Conservation (phyloP, 1,284 basidiomycete species). For the Bondarzewia mesenterica region DNA sequence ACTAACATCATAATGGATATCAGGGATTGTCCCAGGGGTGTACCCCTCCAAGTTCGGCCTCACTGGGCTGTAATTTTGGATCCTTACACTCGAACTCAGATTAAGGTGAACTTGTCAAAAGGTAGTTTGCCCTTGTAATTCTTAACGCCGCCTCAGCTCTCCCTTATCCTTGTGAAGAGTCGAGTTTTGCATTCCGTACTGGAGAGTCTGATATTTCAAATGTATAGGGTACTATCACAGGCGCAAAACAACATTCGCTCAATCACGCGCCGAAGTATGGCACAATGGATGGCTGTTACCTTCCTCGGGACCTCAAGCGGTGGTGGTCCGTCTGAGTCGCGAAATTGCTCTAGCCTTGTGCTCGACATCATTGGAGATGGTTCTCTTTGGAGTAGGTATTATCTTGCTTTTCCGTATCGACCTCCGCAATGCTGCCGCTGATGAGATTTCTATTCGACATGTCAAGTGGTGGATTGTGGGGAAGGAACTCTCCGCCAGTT, state of each 20-base stretch:
- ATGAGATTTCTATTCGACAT: neutral
- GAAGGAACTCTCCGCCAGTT: constrained; percentile 72
- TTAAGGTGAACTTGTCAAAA: too few relatives aligned
- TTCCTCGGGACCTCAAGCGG: constrained; percentile 72
- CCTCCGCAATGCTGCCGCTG: constrained; percentile 8
- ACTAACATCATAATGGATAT: too few relatives aligned
- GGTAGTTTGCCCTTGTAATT: too few relatives aligned
- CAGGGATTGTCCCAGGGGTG: too few relatives aligned
- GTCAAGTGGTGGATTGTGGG: constrained; percentile 87
- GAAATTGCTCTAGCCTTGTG: constrained; percentile 67
- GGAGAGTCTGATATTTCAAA: too few relatives aligned
- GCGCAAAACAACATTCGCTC: neutral
- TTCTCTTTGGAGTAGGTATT: constrained; percentile 55
- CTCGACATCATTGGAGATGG: constrained; percentile 46
- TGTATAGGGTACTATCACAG: too few relatives aligned
- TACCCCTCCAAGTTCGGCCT: too few relatives aligned
- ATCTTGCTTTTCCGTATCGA: neutral
- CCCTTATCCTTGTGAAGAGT: too few relatives aligned
- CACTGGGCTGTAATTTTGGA: too few relatives aligned
- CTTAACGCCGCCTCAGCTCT: too few relatives aligned
- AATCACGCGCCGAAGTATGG: neutral
- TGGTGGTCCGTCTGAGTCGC: constrained; percentile 58
- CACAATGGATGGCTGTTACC: constrained; percentile 30
- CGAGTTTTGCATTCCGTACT: too few relatives aligned
- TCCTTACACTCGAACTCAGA: too few relatives aligned